Evolutionary conservation across 768 basidiomycete species (phyloP).

Genomic region (Boletus pseudopeckii): DNA sequence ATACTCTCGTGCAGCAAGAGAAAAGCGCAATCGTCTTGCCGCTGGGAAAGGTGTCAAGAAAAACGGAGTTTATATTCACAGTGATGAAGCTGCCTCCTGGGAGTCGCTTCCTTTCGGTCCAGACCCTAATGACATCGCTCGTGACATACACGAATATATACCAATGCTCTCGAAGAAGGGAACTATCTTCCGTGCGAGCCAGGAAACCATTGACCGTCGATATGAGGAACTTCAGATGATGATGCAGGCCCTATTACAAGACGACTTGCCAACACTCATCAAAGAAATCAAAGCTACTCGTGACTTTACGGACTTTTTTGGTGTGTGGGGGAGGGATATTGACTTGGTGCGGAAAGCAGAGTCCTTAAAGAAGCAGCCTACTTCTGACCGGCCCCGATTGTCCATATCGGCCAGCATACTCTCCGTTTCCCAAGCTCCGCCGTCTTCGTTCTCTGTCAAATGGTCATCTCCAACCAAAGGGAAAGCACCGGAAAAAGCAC

Average conservation of each 20-base stretch:
- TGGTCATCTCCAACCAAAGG: conserved; percentile 9
- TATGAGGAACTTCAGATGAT: conserved; percentile 57
- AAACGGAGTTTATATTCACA: conserved; percentile 62
- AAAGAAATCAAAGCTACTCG: conserved; percentile 58
- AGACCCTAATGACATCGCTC: conserved; percentile 70
- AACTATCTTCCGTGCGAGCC: conserved; percentile 67
- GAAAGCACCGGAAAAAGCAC: conserved; percentile 7
- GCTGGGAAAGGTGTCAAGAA: conserved; percentile 77
- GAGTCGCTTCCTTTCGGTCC: conserved; percentile 83
- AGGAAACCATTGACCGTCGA: conserved; percentile 62
- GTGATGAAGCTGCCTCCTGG: conserved; percentile 76
- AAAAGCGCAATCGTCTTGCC: conserved; percentile 63
- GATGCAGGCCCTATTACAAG: conserved; percentile 54
- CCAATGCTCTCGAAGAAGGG: conserved; percentile 71
- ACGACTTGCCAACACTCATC: conserved; percentile 62
- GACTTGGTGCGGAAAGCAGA: conserved; percentile 51
- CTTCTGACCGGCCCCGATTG: conserved; percentile 30
- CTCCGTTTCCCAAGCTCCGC: conserved; percentile 50
- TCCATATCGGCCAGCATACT: conserved; percentile 55
- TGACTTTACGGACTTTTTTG: conserved; percentile 73
- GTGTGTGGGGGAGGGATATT: conserved; percentile 69
- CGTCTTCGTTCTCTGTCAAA: conserved; percentile 8
- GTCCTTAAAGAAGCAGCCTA: conserved; percentile 13
- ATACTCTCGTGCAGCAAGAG: conserved; percentile 58
- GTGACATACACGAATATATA: conserved; percentile 61